Evolutionary conservation across 306 rosid species (phyloP).

Genomic region (Rubus parviflorus): DNA sequence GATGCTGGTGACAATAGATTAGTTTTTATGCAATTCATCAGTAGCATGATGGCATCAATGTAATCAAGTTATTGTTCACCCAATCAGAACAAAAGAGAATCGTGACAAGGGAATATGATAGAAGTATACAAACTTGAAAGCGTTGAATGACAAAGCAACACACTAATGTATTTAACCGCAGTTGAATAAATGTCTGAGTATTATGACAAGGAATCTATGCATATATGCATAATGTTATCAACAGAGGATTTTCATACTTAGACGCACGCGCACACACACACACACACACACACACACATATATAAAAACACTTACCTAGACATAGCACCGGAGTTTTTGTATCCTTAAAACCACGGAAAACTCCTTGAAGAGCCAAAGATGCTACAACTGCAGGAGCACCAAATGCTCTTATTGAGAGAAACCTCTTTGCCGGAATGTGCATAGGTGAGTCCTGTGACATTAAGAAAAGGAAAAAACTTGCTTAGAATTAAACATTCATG

Average conservation of each 20-base stretch:
- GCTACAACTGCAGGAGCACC: constrained; percentile 99
- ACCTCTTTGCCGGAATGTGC: constrained; percentile 52
- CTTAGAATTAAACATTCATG: constrained; percentile 7
- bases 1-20: neutral
- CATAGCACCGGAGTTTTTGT: constrained; percentile 88
- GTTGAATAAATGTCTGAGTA: neutral
- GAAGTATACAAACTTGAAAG: neutral
- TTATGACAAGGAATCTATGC: neutral
- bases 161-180: neutral
- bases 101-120: neutral
- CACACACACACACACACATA: neutral
- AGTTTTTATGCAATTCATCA: neutral
- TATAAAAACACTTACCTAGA: constrained; percentile 62
- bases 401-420: constrained; percentile 75
- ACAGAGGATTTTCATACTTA: neutral
- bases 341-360: constrained; percentile 97
- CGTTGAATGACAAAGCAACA: neutral
- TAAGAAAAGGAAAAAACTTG: constrained; percentile 18
- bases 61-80: neutral
- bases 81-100: neutral
- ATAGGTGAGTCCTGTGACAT: constrained; percentile 66
- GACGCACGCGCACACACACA: no score
- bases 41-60: neutral
- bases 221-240: neutral
- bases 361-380: constrained; percentile 95